phyloP scores from a whole-genome alignment of 192 early-diverging fungal genomes.

The Chytriomyces sp. region DNA sequence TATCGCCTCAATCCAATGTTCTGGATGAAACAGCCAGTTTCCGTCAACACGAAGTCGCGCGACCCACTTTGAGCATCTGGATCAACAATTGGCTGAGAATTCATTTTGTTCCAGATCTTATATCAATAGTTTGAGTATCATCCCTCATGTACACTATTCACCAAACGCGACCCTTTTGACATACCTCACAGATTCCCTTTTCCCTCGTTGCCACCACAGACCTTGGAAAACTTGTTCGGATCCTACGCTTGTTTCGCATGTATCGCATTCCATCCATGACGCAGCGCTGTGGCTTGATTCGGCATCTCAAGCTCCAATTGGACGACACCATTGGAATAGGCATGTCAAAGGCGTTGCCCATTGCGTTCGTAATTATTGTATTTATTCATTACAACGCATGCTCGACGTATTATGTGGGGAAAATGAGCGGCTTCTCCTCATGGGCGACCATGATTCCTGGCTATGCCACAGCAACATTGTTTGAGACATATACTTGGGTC shows the following conservation, averaged over 20 bases:
- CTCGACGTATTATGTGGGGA: background rate
- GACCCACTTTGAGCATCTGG: background rate
- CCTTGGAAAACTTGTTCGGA: too few species aligned
- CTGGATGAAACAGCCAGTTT: background rate
- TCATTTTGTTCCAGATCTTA: too few species aligned
- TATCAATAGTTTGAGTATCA: too few species aligned
- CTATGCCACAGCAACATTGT: too few species aligned
- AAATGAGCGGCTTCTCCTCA: constrained; percentile 1
- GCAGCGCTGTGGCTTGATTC: background rate
- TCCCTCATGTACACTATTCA: too few species aligned
- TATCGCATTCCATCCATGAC: background rate
- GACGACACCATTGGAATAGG: background rate
- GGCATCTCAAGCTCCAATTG: background rate
- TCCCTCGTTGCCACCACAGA: too few species aligned
- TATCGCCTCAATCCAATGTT: too few species aligned
- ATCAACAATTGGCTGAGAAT: background rate
- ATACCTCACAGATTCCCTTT: too few species aligned
- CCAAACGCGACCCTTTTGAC: too few species aligned
- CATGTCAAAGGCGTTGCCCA: background rate
- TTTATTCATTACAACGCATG: constrained; percentile 13
- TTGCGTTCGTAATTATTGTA: constrained; percentile 1
- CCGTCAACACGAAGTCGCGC: background rate
- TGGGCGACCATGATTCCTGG: too few species aligned
- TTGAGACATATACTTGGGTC: too few species aligned
- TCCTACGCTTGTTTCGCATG: background rate